A percentile compares a stretch with the other conserved stretches of the same genome.
These are phyloP conservation scores for Rhodofomes roseus DNA, from an alignment of 1,284 basidiomycete species.

Conservation along the genomic window DNA sequence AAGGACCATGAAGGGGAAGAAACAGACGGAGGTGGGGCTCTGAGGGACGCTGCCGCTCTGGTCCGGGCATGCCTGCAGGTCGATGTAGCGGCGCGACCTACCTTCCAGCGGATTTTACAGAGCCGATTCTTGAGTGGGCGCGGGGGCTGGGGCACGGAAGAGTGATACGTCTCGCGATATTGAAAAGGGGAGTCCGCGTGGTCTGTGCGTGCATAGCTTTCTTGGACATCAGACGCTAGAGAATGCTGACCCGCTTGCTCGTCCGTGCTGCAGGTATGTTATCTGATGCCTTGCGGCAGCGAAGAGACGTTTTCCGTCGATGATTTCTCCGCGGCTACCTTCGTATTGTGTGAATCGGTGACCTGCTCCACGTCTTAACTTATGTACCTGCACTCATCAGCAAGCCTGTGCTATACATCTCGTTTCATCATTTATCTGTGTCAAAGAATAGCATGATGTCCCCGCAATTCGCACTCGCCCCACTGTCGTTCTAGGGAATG, in stretches of 20 bases:
- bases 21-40: slow-evolving; percentile 72
- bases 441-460: slow-evolving; percentile 12
- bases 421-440: slow-evolving; percentile 12
- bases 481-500: slow-evolving; percentile 16
- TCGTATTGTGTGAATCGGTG: background rate
- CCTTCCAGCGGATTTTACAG: slow-evolving; percentile 76
- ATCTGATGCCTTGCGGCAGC: slow-evolving; percentile 24
- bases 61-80: slow-evolving; percentile 79
- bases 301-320: slow-evolving; percentile 9
- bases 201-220: slow-evolving; percentile 18
- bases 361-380: slow-evolving; percentile 12
- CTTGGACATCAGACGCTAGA: slow-evolving; percentile 15
- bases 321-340: slow-evolving; percentile 6
- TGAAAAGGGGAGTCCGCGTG: slow-evolving; percentile 14
- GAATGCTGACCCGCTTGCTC: slow-evolving; percentile 12
- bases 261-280: slow-evolving; percentile 20
- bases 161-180: slow-evolving; percentile 13
- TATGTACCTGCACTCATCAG: slow-evolving; percentile 11
- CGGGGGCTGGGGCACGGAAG: slow-evolving; percentile 52
- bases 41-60: slow-evolving; percentile 78
- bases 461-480: background rate
- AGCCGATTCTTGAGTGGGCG: slow-evolving; percentile 74
- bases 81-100: slow-evolving; percentile 69
- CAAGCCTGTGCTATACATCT: slow-evolving; percentile 9
- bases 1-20: slow-evolving; percentile 72